Conservation (phyloP, 2,329 filamentous ascomycete genomes). For the Phaeomoniella chlamydospora region DNA sequence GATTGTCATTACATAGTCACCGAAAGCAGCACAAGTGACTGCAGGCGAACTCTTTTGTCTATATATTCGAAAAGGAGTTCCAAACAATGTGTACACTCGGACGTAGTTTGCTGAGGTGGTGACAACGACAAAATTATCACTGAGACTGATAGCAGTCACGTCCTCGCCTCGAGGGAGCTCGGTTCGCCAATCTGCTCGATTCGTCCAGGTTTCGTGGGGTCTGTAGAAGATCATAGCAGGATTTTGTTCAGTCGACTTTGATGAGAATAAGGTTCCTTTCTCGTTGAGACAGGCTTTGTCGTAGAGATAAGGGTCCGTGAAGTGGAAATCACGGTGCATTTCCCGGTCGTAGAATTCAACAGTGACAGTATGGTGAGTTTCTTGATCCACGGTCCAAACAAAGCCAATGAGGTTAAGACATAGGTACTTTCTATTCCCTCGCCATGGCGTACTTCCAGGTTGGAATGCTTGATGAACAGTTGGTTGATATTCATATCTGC, state of each 20-base stretch:
- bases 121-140: conserved; percentile 79
- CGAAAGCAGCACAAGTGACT: conserved; percentile 86
- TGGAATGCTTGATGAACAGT: conserved; percentile 77
- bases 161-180: conserved; percentile 76
- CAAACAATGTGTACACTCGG: conserved; percentile 83
- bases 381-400: conserved; percentile 94
- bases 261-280: conserved; percentile 12
- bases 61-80: conserved; percentile 77
- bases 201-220: conserved; percentile 93
- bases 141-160: conserved; percentile 76
- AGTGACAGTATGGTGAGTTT: conserved; percentile 82
- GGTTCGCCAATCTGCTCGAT: conserved; percentile 78
- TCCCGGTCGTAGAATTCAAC: conserved; percentile 97
- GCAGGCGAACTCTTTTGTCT: conserved; percentile 80
- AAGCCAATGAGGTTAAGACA: conserved; percentile 88
- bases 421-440: conserved; percentile 82
- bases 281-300: conserved; percentile 83
- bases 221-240: conserved; percentile 87
- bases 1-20: conserved; percentile 90
- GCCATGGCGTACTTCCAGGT: conserved; percentile 89
- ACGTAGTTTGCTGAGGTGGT: conserved; percentile 81
- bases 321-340: conserved; percentile 85
- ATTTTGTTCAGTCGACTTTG: conserved; percentile 38
- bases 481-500: conserved; percentile 39
- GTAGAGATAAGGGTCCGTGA: conserved; percentile 89